Evolutionary conservation across 2,329 filamentous ascomycete species (phyloP).

Genomic region (Exophiala spinifera): DNA sequence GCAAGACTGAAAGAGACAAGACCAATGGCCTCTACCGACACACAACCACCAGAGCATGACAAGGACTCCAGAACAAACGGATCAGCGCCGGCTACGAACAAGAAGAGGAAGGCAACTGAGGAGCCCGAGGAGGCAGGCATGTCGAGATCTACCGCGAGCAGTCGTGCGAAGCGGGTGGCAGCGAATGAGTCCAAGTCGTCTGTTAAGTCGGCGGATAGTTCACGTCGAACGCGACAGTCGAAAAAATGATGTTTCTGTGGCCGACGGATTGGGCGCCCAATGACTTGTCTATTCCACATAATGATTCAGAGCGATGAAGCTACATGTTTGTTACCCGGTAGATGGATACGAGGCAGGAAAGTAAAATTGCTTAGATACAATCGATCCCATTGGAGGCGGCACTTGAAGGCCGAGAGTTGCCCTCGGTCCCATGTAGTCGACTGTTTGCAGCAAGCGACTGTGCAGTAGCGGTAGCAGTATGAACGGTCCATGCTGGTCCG

Average conservation of each 20-base stretch:
- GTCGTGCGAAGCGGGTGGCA: conserved; percentile 24
- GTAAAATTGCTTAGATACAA: no score
- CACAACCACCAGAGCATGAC: neutral
- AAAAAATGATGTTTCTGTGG: conserved; percentile 3
- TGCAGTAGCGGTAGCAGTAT: no score
- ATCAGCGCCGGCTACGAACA: neutral
- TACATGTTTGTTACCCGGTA: no score
- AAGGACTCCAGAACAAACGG: neutral
- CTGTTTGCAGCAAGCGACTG: no score
- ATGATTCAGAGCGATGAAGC: neutral
- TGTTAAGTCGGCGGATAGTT: neutral
- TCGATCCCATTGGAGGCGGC: no score
- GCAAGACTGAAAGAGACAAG: neutral
- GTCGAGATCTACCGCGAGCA: conserved; percentile 14
- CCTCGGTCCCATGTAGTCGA: no score
- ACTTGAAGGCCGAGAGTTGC: no score
- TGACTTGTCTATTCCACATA: neutral
- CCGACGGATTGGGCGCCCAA: no score
- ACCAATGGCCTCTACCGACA: no score
- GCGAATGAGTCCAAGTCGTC: conserved; percentile 3
- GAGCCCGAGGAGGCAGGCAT: conserved; percentile 10
- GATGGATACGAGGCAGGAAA: no score
- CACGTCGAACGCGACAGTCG: conserved; percentile 7
- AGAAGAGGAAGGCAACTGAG: conserved; percentile 24
- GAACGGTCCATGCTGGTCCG: no score